These are phyloP conservation scores for Podaxis sp. DNA, from an alignment of 768 basidiomycete genomes.

Conservation along the genomic window DNA sequence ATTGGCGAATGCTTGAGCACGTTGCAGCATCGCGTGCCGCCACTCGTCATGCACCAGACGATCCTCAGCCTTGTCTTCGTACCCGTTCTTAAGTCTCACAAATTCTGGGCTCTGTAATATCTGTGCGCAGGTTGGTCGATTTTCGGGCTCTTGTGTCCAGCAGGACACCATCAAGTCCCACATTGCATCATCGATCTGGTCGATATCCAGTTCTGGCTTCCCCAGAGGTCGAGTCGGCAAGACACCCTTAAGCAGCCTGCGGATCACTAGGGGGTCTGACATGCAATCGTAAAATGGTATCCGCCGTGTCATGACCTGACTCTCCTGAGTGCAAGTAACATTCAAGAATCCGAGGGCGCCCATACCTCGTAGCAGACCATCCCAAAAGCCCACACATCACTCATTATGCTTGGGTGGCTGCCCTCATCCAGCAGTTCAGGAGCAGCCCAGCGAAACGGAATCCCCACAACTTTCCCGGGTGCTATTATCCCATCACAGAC, in stretches of 20 bases:
- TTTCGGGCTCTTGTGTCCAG: background rate
- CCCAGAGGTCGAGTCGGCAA: background rate
- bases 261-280: background rate
- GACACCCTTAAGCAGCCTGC: background rate
- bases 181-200: background rate
- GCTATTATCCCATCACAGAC: no score
- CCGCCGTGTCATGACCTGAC: background rate
- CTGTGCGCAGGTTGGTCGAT: background rate
- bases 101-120: background rate
- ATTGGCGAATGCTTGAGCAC: no score
- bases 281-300: background rate
- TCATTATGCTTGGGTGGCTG: background rate
- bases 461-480: no score
- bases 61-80: background rate
- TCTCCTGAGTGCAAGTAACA: background rate
- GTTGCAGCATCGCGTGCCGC: no score
- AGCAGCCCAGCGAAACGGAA: no score
- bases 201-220: background rate
- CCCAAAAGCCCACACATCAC: background rate
- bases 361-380: background rate
- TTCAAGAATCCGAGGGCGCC: background rate
- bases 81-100: background rate
- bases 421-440: background rate
- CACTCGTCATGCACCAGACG: background rate
- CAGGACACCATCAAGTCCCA: background rate